A percentile compares a stretch with the other conserved stretches of the same genome.
Evolutionary conservation across 164 flowering plant genomes (phyloP).

Genomic region (Houttuynia cordata): DNA sequence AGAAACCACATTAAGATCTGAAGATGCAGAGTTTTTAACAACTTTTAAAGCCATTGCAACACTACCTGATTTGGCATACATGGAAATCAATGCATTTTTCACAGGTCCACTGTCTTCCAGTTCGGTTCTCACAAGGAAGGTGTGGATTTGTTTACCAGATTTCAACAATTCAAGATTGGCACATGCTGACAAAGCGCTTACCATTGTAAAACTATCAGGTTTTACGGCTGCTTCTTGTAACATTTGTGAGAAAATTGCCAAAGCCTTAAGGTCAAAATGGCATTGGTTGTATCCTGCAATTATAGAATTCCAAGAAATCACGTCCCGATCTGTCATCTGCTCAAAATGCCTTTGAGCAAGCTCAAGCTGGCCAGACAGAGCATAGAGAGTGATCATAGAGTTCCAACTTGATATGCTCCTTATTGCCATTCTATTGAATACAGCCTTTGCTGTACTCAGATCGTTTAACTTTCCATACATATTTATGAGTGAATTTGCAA

Average conservation of each 20-base stretch:
- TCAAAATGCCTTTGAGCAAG: constrained; percentile 52
- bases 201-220: constrained; percentile 21
- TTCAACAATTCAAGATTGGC: constrained; percentile 21
- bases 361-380: constrained; percentile 41
- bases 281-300: constrained; percentile 21
- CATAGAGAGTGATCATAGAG: constrained; percentile 45
- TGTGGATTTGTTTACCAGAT: constrained; percentile 21
- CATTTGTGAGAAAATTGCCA: constrained; percentile 17
- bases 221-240: constrained; percentile 8
- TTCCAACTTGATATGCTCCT: constrained; percentile 52
- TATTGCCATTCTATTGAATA: constrained; percentile 48
- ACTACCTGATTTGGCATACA: constrained; percentile 71
- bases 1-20: constrained; percentile 44
- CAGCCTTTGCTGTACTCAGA: constrained; percentile 28
- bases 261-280: constrained; percentile 15
- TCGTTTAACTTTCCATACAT: constrained; percentile 83
- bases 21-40: constrained; percentile 20
- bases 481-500: constrained; percentile 70
- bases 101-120: constrained; percentile 33
- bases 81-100: constrained; percentile 65
- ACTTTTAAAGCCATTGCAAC: constrained; percentile 42
- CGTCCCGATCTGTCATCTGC: constrained; percentile 18
- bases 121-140: constrained; percentile 30
- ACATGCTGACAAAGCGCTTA: constrained; percentile 44
- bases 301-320: constrained; percentile 24